Evolutionary conservation across 202 grass and related monocot genomes (phyloP), one percentile per base, ranked within the genome.

Genomic region (Carex arenaria): DNA sequence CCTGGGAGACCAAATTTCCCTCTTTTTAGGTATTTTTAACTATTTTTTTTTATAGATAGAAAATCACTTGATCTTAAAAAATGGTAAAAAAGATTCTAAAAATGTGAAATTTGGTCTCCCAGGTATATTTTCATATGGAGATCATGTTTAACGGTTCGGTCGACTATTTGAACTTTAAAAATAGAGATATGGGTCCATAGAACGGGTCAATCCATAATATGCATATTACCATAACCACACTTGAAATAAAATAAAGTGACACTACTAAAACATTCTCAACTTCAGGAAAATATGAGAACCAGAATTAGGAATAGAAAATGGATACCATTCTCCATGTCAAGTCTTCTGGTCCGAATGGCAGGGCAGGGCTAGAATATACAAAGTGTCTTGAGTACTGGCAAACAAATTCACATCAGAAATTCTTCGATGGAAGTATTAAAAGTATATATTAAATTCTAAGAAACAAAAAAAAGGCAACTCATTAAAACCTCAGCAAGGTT

Each of bases 301-400:
- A 2, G 26, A 57, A 77, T 59, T 59, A 57, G 30, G 17, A 77
- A 18, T 56, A 7, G 34, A 57, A 87, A 13, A 63, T 12, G 57
- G 80, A 79, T 95, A 98, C 93, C 93, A 95, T 93, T 89, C 93
- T 93, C 93, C 96, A 98, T 54, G 96, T 89, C 64, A 98, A 85
- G 81, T 98, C 91, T 88, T 98, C 96, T 13, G 93, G 91, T 82
- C 93, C 93, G 61, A 92, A 86, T 89, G 96, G 89, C 23, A 84
- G 90, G 43, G 96, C 96, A 80, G 93, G 93, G 64, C 88, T 92
- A 82, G 93, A 95, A 87, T 92, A 98, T 45, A 98, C 52, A 83
- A 95, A 98, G 74, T 98, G 96, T 43, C 86, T 95, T 0, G 91
- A 90, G 80, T 89, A 92, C 96, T 95, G 81, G 8, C 40, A 84